Evolutionary conservation across 768 basidiomycete species (phyloP), one percentile per base, ranked within the genome.

Genomic region (Hericium coralloides): DNA sequence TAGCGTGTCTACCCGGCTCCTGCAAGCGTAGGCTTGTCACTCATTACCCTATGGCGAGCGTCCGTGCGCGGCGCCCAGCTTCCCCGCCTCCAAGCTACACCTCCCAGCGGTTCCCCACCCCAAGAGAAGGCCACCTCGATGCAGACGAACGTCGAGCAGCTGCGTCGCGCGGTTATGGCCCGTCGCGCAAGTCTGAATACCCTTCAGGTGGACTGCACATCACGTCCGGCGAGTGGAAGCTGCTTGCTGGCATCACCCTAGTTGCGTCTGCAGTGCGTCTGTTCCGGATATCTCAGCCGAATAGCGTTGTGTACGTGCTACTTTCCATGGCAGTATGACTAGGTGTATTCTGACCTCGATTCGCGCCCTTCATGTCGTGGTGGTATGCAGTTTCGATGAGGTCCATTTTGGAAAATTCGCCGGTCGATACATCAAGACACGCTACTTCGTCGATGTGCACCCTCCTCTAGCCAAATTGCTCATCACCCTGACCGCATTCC

Each of bases 381-480:
- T 20, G 12, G 54, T 58, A 53, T 25, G 14, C 64, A 97, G 95
- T 45, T 98, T 98, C 70, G 95, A 98, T 68, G 95, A 98, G 70
- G 95, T 98, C 0, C 95, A 98, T 69, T 98, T 98, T 69, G 95
- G 95, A 59, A 97, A 97, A 70, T 98, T 98, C 67, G 93, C 95
- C 6, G 79, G 82, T 49, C 90, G 89, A 67, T 98, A 98, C 68
- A 90, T 98, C 78, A 91, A 91, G 76, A 86, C 88, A 39, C 80
- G 85, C 61, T 94, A 92, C 70, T 93, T 89, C 65, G 87, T 89
- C 66, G 97, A 99, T 69, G 95, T 99, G 2, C 97, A 99, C 67
- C 97, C 97, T 0, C 97, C 97, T 3, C 76, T 99, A 17, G 97
- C 97, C 7, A 99, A 98, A 66, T 78, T 99, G 25, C 76, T 99